Evolutionary conservation across 768 basidiomycete species (phyloP), one percentile per base, ranked within the genome.

Genomic region (Hericium coralloides): DNA sequence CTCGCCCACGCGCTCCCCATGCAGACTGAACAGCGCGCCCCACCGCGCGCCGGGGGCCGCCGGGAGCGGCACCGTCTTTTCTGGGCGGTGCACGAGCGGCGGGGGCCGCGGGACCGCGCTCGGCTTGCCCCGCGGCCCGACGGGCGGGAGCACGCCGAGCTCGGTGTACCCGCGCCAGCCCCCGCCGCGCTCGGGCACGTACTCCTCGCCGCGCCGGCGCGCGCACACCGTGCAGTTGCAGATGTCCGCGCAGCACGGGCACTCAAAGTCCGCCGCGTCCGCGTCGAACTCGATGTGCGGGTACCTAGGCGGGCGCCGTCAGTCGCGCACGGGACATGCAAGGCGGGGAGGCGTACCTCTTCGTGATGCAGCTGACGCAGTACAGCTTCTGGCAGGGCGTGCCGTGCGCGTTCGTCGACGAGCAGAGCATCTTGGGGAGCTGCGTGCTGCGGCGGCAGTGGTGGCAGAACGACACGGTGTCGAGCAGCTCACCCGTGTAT

Each of bases 181-280:
- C 3, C 60, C 66, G 1, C 59, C 59, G 47, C 67, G 60, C 60
- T 67, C 66, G 8, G 72, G 67, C 10, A 79, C 56, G 57, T 79
- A 81, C 12, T 64, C 60, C 52, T 79, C 81, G 5, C 80, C 79
- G 5, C 81, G 73, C 57, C 60, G 72, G 25, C 65, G 59, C 14
- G 74, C 69, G 60, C 81, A 82, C 0, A 5, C 0, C 12, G 77
- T 75, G 63, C 82, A 83, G 48, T 76, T 79, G 66, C 82, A 84
- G 12, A 59, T 73, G 12, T 68, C 61, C 3, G 64, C 61, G 61
- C 81, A 83, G 14, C 23, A 60, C 0, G 82, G 82, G 60, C 82
- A 84, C 22, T 61, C 55, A 53, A 75, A 76, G 5, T 43, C 26
- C 1, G 49, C 41, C n/a, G 59, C 60, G 18, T 51, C 63, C 37